Base-by-base conservation (phyloP, 2,329 filamentous ascomycete genomes). In the Penicillium paneum region DNA sequence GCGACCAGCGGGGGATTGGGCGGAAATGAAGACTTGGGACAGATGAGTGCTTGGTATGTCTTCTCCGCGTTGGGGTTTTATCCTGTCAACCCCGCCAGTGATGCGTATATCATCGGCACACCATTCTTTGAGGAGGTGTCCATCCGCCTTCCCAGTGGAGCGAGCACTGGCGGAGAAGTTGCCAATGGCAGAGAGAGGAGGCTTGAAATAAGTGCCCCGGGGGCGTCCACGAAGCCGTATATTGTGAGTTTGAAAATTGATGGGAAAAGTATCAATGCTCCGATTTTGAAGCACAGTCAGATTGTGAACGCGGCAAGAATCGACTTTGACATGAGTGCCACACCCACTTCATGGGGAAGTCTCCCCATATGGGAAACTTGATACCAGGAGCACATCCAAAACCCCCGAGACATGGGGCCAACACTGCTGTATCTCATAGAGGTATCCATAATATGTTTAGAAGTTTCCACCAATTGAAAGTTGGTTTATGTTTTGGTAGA, bases 11-110 rank as follows among this genome's bases (percentile, higher is more conserved):
- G 74, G 0, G 77, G 78, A 0, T 58, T 80, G 0, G 73, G 74
- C 32, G 78, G 78, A 0, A 80, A 79, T 55, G 78, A 80, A 56
- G 76, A 80, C 58, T 64, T 80, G 3, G 77, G 77, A 2, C 77
- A 80, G 66, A 80, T 79, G 77, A 79, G 76, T 55, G 76, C 77
- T 0, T 80, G 76, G 76, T 79, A 78, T 49, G 64, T 79, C 5
- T 78, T 79, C 51, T 77, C 76, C 0, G 74, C 76, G 5, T 59
- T 79, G 10, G 77, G 77, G 0, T 79, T 80, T 60, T 79, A 79
- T 55, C 77, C 77, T 0, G 68, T 79, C 36, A 76, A 79, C 52
- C 71, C 77, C 0, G 76, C 76, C 1, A 67, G 70, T 6, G 75
- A 77, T 35, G 73, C 78, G 54, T 80, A 80, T 59, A 63, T 79